Evolutionary conservation across 345 rosid genomes (phyloP), one percentile per base, ranked within the genome.

Genomic region (Tarenaya hassleriana): DNA sequence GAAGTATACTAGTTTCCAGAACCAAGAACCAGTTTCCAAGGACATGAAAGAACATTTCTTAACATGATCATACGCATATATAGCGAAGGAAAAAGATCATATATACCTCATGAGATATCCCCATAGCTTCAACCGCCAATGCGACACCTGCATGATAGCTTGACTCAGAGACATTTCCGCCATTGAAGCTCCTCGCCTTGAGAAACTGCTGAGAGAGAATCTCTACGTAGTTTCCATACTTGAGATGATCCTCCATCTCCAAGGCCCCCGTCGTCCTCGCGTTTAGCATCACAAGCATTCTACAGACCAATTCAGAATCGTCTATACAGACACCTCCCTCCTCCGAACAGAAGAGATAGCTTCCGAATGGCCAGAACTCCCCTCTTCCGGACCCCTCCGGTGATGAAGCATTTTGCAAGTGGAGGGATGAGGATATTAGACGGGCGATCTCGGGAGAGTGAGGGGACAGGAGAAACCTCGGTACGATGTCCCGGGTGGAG

Each of bases 261-360:
- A 50, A 45, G 51, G 34, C 43, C n/a, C n/a, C n/a, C 1, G 83
- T 68, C 4, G 73, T 55, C 14, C 67, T 63, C 0, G 48, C 52
- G 16, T 31, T 21, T 11, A 80, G 62, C 69, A 83, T 35, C 64
- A 67, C 58, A 57, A 74, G 54, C 91, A 88, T 72, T 65, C 47
- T 60, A 19, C 75, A 52, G 18, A 88, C 63, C 14, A 85, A 76
- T 3, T 16, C 43, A 2, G 80, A 76, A 34, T 79, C 79, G n/a
- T 88, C 91, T 34, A 83, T 39, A 17, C 94, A 88, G 9, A 92
- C 58, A n/a, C 77, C 94, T 39, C 98, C 98, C 5, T 67, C 74
- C 45, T 74, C 76, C 8, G 92, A 77, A 40, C 84, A 83, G 64
- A 81, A 78, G 20, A 85, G 52, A 40, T 75, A 83, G 56, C 72